Evolutionary conservation across 176 grass and related monocot genomes (phyloP), one percentile per base, ranked within the genome.

Genomic region (Metroxylon sagu): DNA sequence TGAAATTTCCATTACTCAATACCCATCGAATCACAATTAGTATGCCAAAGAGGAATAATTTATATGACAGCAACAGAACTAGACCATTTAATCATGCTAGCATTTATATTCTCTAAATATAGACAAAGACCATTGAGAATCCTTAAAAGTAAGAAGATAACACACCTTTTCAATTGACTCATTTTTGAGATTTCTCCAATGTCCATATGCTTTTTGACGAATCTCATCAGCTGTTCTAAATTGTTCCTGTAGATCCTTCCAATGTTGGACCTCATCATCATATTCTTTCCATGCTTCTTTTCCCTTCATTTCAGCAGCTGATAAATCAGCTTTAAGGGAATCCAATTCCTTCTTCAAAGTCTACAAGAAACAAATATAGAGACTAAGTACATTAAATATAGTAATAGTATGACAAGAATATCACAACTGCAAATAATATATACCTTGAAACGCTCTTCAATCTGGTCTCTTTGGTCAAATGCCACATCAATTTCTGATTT

Each of bases 381-480:
- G 17, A 18, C 29, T 67, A 54, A 64, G 8, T 58, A 63, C 75
- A 77, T 61, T 59, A 27, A 71, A 49, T 29, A 71, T 48, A 67
- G 25, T 19, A 25, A 2, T 49, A 68, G 27, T 56, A 63, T 52
- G 17, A 56, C 59, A 16, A 57, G n/a, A 76, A 57, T 19, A 74
- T 57, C 4, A 57, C 1, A 77, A 49, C 1, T 49, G 0, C 26
- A 60, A 48, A 48, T 19, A 54, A 59, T 48, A 64, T 49, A 52
- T 65, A 98, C 94, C 87, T 86, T 83, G 29, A 85, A 89, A 43
- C 73, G 74, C 56, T 98, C 84, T 30, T 85, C 74, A 80, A 93
- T 82, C 39, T 84, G 64, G 16, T 93, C 94, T 62, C 78, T 88
- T 67, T 93, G 82, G 69, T 85, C 63, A 43, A 98, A 83, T 67